Base-by-base conservation (phyloP, 192 early-diverging fungal species). In the Backusella sp. region DNA sequence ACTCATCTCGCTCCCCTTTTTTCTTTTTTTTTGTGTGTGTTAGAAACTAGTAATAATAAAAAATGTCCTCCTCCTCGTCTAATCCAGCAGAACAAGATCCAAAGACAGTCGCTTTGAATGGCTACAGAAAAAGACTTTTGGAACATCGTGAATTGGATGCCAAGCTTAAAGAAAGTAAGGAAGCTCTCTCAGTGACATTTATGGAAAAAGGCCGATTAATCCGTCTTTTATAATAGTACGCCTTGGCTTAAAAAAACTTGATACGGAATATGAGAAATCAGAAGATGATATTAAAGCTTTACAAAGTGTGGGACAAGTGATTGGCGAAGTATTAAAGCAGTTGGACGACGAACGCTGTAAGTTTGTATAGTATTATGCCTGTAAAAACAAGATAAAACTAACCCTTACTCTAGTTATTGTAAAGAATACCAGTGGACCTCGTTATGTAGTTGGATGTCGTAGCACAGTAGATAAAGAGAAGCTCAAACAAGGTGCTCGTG, bases 201-300 rank as follows among this genome's bases (percentile, higher is more conserved):
- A 68, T 39, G n/a, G 9, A 59, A 59, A 23, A 23, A 23, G 6
- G 52, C 2, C 52, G 19, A 21, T 66, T 41, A 41, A 42, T 21
- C 14, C 7, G 7, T 41, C 42, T 44, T 23, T 26, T 62, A 28
- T 62, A 42, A 30, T 28, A 59, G 95, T 96, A 74, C 95, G 98
- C 36, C 80, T 92, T 69, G 95, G 93, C 53, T 86, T 99, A 42
- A 90, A 91, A 72, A 79, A 90, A 19, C 87, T 99, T 46, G 96
- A 99, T 79, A 90, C 93, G 66, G 93, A 97, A 67, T 99, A 90
- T 80, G 91, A 96, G 73, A 99, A 99, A 79, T 93, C 95, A n/a
- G 98, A 99, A 84, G 94, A 98, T 74, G 97, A 99, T 84, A 90
- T 99, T 75, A 98, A 98, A 82, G 97, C 98, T 0, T 84, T 99